Evolutionary conservation across 108 stramenopile genomes (phyloP), one percentile per base, ranked within the genome.

Genomic region (Fistulifera pelliculosa): DNA sequence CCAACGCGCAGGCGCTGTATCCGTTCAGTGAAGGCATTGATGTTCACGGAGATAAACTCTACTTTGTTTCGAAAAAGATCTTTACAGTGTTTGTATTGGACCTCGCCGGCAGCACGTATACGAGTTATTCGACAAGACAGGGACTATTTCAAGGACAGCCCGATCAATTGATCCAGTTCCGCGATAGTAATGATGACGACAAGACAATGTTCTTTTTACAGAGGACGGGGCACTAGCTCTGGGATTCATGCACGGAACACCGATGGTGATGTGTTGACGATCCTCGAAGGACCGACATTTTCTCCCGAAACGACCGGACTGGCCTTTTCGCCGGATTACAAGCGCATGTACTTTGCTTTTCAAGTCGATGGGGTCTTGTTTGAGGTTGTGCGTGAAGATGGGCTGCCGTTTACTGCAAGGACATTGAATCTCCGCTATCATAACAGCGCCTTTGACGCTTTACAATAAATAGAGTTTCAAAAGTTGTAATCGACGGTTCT

Each of bases 241-340:
- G 83, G 76, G 12, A 56, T 80, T 15, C 74, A 77, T 58, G 76
- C 58, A 4, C 41, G 68, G 3, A 60, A 72, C 50, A n/a, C 38
- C 0, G 11, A 49, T 3, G 79, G 79, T 0, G 16, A 48, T 18
- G 69, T 51, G 41, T 69, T 43, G 18, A 62, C 74, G 10, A 49
- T 84, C 16, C 48, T 80, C 23, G 57, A 76, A 42, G 47, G 45
- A 47, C 56, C 49, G 18, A 23, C 24, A 0, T 76, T 60, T 26
- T 27, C 41, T 0, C 74, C 62, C 41, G 74, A 77, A 38, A 77
- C 75, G n/a, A 65, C 71, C 7, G 83, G 83, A 1, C 48, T 80
- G 12, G 63, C 83, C 12, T 77, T 80, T 57, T 77, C 71, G 44
- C 76, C 76, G 0, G 72, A 80, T 56, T 58, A 52, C n/a, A 69